Evolutionary conservation across 129 eudicot genomes (phyloP), one percentile per base, ranked within the genome.

Genomic region (Chrysanthemum lavandulifolium): DNA sequence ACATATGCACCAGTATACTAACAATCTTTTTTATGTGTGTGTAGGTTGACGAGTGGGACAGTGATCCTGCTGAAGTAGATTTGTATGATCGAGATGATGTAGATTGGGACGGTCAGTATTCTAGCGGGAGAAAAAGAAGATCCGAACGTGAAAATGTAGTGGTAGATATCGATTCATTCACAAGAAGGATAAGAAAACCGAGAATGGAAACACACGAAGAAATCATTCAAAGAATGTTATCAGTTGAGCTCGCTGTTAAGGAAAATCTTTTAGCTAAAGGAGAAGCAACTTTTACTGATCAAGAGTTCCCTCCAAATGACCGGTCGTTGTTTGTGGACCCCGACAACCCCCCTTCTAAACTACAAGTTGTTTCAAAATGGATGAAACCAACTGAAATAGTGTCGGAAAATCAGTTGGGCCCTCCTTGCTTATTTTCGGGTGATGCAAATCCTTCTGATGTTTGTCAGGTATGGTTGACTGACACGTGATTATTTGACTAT

Each of bases 51-150:
- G 99, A 88, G 61, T 95, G 99, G 99, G 99, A 95, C 63, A 95
- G 99, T 65, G 99, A 91, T 80, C 99, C 97, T 19, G 99, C 97
- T 43, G 99, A 91, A 51, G 99, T 95, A 61, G 99, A 95, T 85
- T 83, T 95, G 48, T 95, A 86, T 27, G 99, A 95, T 40, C 80
- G 97, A 74, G 99, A 95, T 70, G 99, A 95, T 73, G 89, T 91
- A 15, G 99, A 95, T 55, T 95, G 96, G 93, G 99, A 95, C 69
- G 99, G 99, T 12, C 99, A 95, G 56, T 95, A 95, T 75, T 95
- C 99, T 15, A 95, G 99, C 59, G 99, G 99, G 47, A 86, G 97
- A 79, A 95, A 82, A 81, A 79, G 96, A 65, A 85, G 96, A 73
- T 85, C 95, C 7, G 99, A 86, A 29, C 96, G 99, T 27, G 99